A percentile compares a stretch with the other conserved stretches of the same genome.
These are phyloP conservation scores for Candida awuae DNA, from an alignment of 805 yeast species.

Conservation along the genomic window DNA sequence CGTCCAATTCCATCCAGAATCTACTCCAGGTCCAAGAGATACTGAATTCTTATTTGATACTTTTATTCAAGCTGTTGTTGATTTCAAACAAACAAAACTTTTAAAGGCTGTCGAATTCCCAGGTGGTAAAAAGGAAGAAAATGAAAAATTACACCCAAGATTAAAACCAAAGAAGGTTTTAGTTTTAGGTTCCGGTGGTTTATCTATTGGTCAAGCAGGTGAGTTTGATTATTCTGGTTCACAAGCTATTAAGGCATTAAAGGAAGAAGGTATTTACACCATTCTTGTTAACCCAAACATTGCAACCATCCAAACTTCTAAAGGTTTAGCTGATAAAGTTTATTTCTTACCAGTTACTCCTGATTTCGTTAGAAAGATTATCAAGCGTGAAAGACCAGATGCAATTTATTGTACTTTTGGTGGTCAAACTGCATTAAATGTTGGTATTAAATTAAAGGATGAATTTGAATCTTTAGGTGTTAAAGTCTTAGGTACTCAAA, in stretches of 20 bases:
- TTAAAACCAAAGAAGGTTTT: slow-evolving; percentile 84
- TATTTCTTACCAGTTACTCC: slow-evolving; percentile 97
- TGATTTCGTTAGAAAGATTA: slow-evolving; percentile 93
- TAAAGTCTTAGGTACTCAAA: slow-evolving; percentile 92
- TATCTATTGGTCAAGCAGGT: slow-evolving; percentile 98
- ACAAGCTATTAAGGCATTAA: slow-evolving; percentile 96
- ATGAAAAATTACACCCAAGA: slow-evolving; percentile 66
- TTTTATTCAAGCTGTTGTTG: slow-evolving; percentile 73
- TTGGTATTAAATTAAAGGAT: slow-evolving; percentile 91
- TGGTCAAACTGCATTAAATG: slow-evolving; percentile 96
- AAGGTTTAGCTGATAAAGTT: slow-evolving; percentile 96
- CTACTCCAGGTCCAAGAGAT: slow-evolving; percentile 98
- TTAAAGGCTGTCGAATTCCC: slow-evolving; percentile 81
- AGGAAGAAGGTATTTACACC: slow-evolving; percentile 96
- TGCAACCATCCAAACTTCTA: slow-evolving; percentile 96
- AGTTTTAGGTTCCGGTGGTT: slow-evolving; percentile 96
- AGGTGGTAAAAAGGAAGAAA: slow-evolving; percentile 74
- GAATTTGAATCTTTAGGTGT: slow-evolving; percentile 90
- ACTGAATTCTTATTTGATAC: slow-evolving; percentile 95
- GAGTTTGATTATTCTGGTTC: slow-evolving; percentile 98
- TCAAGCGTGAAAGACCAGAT: slow-evolving; percentile 91
- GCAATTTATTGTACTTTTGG: slow-evolving; percentile 96
- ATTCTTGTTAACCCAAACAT: slow-evolving; percentile 94
- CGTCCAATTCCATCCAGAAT: slow-evolving; percentile 98
- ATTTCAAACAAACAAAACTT: slow-evolving; percentile 45